Percentiles rank a stretch among this genome's conserved stretches.
Conservation (phyloP, 768 basidiomycete genomes). For the Tulasnella sp. region DNA sequence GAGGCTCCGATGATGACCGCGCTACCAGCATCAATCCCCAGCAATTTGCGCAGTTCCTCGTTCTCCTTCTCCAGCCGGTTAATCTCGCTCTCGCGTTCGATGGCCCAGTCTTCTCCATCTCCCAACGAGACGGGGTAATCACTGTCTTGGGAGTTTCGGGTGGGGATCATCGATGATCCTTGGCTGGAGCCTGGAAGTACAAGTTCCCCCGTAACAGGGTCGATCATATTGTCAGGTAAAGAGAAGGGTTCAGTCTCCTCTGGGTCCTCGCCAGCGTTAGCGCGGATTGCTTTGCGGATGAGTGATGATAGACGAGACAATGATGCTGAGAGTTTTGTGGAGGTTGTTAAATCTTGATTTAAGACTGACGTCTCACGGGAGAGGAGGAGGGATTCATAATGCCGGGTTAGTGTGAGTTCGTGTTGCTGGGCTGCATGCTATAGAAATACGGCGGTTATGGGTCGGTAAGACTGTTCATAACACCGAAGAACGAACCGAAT, state of each 20-base stretch:
- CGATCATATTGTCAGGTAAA: conserved; percentile 20
- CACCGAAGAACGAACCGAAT: neutral
- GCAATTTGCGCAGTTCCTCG: conserved; percentile 54
- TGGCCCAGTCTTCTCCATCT: conserved; percentile 65
- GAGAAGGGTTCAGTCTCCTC: conserved; percentile 11
- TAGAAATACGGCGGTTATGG: neutral
- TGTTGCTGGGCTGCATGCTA: conserved; percentile 89
- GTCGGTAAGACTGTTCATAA: neutral
- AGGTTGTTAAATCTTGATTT: conserved; percentile 45
- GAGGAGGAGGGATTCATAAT: conserved; percentile 80
- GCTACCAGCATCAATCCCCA: conserved; percentile 42
- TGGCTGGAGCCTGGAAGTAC: conserved; percentile 27
- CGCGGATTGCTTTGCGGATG: conserved; percentile 61
- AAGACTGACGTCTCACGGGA: conserved; percentile 49
- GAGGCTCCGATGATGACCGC: conserved; percentile 7
- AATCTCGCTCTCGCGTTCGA: conserved; percentile 84
- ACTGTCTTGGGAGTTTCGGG: neutral
- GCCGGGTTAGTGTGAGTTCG: conserved; percentile 73
- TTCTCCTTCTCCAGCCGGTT: conserved; percentile 75
- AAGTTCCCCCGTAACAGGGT: conserved; percentile 33
- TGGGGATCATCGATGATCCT: neutral
- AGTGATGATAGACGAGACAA: conserved; percentile 61
- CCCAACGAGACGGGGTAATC: conserved; percentile 2
- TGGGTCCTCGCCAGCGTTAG: conserved; percentile 52
- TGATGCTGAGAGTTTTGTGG: conserved; percentile 50